Percentiles rank a stretch among this genome's conserved stretches.
phyloP scores from a whole-genome alignment of 129 eudicot genomes.

The Flaveria bidentis region DNA sequence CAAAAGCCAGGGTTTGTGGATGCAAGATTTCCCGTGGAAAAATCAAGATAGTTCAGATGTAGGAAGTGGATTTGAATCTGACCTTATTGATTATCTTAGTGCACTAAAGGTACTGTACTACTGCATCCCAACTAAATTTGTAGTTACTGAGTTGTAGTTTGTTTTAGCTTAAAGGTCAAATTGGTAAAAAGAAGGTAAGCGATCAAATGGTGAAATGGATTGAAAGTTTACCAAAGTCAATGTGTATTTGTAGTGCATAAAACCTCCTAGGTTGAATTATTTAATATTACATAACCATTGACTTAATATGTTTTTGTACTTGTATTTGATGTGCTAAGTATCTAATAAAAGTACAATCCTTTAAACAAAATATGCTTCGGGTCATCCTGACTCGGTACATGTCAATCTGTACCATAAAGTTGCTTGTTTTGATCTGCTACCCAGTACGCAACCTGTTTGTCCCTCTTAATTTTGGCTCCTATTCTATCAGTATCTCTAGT shows the following conservation, averaged over 20 bases:
- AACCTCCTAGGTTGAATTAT: background rate
- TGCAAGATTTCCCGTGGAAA: constrained; percentile 99
- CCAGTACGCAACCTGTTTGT: background rate
- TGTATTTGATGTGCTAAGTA: background rate
- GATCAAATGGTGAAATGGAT: background rate
- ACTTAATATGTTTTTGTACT: background rate
- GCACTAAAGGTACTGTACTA: constrained; percentile 70
- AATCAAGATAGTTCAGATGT: constrained; percentile 46
- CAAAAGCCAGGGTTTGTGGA: constrained; percentile 96
- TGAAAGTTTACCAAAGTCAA: background rate
- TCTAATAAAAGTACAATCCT: background rate
- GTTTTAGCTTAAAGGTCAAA: background rate
- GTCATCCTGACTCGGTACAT: background rate
- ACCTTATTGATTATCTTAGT: constrained; percentile 70
- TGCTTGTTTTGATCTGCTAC: background rate
- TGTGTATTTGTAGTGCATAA: background rate
- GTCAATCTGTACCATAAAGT: background rate
- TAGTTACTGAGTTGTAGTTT: background rate
- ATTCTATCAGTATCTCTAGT: background rate
- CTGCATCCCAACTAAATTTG: constrained; percentile 5
- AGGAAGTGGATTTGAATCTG: constrained; percentile 77
- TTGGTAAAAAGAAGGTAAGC: background rate
- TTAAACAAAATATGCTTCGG: background rate
- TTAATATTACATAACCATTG: background rate
- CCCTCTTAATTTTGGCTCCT: background rate